Base-by-base conservation (phyloP, 352 stramenopile species). In the Phytophthora cryptogea region DNA sequence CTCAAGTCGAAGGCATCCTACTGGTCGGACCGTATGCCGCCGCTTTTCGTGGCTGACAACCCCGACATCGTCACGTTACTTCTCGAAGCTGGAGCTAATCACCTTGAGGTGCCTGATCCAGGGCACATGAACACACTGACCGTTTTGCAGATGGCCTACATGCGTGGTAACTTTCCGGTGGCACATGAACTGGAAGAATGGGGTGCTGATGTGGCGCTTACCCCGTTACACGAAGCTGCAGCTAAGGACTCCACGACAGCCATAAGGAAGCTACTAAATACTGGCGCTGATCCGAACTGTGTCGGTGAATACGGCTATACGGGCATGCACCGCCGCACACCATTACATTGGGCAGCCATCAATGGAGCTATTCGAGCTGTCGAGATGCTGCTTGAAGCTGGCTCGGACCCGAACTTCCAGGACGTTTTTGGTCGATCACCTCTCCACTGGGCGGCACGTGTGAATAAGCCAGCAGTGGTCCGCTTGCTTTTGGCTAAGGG, bases 381-480 rank as follows among this genome's bases (percentile, higher is more conserved):
- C 1, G 59, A 66, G 10, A 40, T 83, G 50, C 59, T 93, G 30
- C 62, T 91, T 9, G 57, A 83, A 30, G 66, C 66, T 28, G 73
- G 73, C n/a, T 80, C 82, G 0, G 82, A 94, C 43, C 68, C 79
- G 0, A 85, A 94, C 50, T 90, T 89, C 48, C 80, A 90, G 44
- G 84, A 92, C 53, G 59, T 64, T 3, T 65, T 71, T 5, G 80
- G 82, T 17, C 80, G 80, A 14, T 88, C 77, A 9, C 78, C 84
- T 7, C 43, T 92, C 46, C 82, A 92, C 37, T 92, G 82, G 80
- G 80, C 84, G 3, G 79, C 83, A 2, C 70, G 77, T 10, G 70
- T 80, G 11, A 88, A 89, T 56, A 78, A 76, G n/a, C 53, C 66
- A 28, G 48, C 63, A 3, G 72, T 90, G 36, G 70, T 90, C 13